Base-by-base conservation (phyloP, 2,329 filamentous ascomycete species). In the Ascochyta koolunga region DNA sequence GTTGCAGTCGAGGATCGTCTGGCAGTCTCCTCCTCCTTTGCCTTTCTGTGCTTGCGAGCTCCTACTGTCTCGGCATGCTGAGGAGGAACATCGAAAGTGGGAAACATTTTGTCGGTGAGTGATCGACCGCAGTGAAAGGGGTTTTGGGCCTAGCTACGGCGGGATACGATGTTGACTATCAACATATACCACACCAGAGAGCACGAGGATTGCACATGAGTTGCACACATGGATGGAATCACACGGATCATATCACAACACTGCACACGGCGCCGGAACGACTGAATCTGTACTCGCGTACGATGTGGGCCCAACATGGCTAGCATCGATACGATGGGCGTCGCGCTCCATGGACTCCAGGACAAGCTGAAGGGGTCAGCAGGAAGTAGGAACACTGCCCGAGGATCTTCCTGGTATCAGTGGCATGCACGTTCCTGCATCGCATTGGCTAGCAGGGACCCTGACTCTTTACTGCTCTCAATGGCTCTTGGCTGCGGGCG, bases 51-150 rank as follows among this genome's bases (percentile, higher is more conserved):
- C 50, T 65, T 68, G 48, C 65, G 61, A 27, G 62, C 64, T 22
- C 65, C 61, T 25, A 67, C 59, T 3, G 65, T 68, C 56, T 68
- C 65, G 11, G 65, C 61, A 40, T 68, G 64, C 37, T 58, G 56
- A 13, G 65, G 62, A 41, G 64, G 65, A 29, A 66, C 58, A 50
- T 67, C 64, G 45, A 67, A 68, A 21, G 64, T 67, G 35, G 65
- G 65, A 43, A 68, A 68, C 65, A 68, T 68, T 38, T 39, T 44
- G 58, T 48, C 40, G 32, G 21, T 42, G 35, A 24, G 39, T 27
- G 51, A 45, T 55, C 35, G 56, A 45, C 51, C 31, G 42, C 33
- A 38, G 32, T 37, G 33, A 47, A 43, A 36, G 29, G 32, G 22
- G 15, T 31, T 39, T 47, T 25, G 27, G 46, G 53, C 53, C 53